A percentile compares a stretch with the other conserved stretches of the same genome.
Conservation (phyloP, 768 basidiomycete species). For the Tulasnella sp. region DNA sequence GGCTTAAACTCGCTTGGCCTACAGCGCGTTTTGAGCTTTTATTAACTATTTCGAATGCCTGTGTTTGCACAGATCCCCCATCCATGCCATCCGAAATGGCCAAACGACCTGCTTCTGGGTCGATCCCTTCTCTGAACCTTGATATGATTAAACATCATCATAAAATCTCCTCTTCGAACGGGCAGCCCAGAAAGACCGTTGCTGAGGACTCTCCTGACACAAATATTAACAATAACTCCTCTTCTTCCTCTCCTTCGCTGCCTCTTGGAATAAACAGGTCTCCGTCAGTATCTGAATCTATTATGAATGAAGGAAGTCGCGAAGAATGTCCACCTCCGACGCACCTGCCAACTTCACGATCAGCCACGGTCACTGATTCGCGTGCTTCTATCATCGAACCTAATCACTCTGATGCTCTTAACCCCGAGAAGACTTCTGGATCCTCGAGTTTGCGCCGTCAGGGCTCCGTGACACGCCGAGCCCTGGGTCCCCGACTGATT, state of each 20-base stretch:
- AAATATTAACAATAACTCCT: neutral
- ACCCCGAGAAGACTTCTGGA: neutral
- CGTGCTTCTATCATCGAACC: neutral
- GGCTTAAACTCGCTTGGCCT: neutral
- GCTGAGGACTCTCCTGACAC: neutral
- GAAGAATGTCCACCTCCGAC: neutral
- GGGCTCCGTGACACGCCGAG: neutral
- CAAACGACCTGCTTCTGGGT: neutral
- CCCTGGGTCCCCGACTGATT: neutral
- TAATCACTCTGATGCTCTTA: neutral
- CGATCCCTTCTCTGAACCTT: neutral
- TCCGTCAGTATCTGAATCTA: neutral
- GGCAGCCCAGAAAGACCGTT: neutral
- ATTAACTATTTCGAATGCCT: neutral
- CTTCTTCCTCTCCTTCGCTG: neutral
- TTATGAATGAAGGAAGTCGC: neutral
- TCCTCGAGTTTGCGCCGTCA: neutral
- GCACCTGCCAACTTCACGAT: neutral
- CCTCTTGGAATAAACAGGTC: neutral
- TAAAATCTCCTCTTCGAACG: neutral
- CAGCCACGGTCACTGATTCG: neutral
- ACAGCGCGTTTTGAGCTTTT: neutral
- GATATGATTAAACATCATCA: neutral
- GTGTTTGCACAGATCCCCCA: neutral
- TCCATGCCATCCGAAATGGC: neutral